Evolutionary conservation across 805 yeast species (phyloP).

Genomic region (Lachancea thermotolerans): DNA sequence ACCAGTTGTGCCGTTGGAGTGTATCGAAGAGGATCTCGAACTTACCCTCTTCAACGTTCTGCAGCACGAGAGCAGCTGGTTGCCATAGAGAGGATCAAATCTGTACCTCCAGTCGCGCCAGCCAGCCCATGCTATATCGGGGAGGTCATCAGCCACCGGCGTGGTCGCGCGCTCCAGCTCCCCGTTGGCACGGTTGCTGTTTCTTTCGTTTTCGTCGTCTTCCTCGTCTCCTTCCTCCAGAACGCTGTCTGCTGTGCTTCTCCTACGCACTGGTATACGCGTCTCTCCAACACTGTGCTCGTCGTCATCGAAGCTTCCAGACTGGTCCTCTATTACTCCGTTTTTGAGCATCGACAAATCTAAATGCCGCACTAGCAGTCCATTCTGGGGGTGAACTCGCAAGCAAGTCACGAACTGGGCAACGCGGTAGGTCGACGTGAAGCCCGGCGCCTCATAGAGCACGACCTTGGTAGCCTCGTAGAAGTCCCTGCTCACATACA

Average conservation of each 20-base stretch:
- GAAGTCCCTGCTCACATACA: slow-evolving; percentile 47
- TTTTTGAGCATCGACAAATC: slow-evolving; percentile 49
- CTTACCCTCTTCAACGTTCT: slow-evolving; percentile 15
- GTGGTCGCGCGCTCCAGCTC: not conserved
- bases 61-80: slow-evolving; percentile 30
- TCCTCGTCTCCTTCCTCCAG: slow-evolving; percentile 5
- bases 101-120: slow-evolving; percentile 92
- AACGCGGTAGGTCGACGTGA: slow-evolving; percentile 68
- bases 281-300: not conserved
- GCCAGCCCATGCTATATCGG: slow-evolving; percentile 50
- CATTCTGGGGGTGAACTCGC: slow-evolving; percentile 49
- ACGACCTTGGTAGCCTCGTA: slow-evolving; percentile 46
- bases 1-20: slow-evolving; percentile 5
- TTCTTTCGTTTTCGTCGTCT: not conserved
- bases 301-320: not conserved
- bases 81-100: slow-evolving; percentile 58
- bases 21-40: slow-evolving; percentile 21
- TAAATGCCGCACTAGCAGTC: slow-evolving; percentile 46
- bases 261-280: not conserved
- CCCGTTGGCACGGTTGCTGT: not conserved
- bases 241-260: not conserved
- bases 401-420: slow-evolving; percentile 73
- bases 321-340: slow-evolving; percentile 29
- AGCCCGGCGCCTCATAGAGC: slow-evolving; percentile 47
- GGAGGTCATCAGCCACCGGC: slow-evolving; percentile 7